phyloP scores from a whole-genome alignment of 1,139 yeast species.

The Protomyces gravidus region DNA sequence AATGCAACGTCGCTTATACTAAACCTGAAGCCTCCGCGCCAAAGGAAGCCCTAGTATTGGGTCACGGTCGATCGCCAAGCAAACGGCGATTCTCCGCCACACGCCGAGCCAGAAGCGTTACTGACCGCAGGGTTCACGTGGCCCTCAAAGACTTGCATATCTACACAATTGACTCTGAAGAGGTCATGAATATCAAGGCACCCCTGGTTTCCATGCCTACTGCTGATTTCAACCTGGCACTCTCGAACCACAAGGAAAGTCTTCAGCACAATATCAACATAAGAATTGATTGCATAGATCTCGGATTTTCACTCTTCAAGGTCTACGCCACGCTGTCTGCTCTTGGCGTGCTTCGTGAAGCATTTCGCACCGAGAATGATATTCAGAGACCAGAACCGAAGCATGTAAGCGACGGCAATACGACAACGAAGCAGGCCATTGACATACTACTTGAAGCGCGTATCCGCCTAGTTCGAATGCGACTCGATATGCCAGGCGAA shows the following conservation, averaged over 20 bases:
- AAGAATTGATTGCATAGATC: slow-evolving; percentile 1
- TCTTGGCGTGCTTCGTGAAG: slow-evolving; percentile 18
- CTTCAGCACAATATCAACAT: not conserved
- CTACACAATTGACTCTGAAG: slow-evolving; percentile 13
- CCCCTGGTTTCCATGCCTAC: slow-evolving; percentile 8
- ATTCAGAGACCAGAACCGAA: slow-evolving; percentile 32
- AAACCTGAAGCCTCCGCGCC: not conserved
- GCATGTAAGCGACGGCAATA: slow-evolving; percentile 7
- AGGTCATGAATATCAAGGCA: not conserved
- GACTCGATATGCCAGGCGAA: slow-evolving; percentile 50
- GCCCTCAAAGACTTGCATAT: not conserved
- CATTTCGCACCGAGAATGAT: not conserved
- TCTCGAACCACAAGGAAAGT: not conserved
- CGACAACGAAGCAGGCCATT: slow-evolving; percentile 43
- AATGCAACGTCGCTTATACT: not conserved
- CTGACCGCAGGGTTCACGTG: not conserved
- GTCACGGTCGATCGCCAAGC: slow-evolving; percentile 1
- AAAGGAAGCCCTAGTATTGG: not conserved
- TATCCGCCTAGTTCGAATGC: slow-evolving; percentile 40
- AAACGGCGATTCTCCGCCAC: not conserved
- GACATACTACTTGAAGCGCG: slow-evolving; percentile 7
- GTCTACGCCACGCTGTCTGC: slow-evolving; percentile 26
- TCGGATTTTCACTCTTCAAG: slow-evolving; percentile 19
- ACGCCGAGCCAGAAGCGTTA: not conserved
- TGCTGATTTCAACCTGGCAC: slow-evolving; percentile 2